These are phyloP conservation scores for Colletotrichum chlorophyti DNA, from an alignment of 2,329 filamentous ascomycete species.

Conservation along the genomic window DNA sequence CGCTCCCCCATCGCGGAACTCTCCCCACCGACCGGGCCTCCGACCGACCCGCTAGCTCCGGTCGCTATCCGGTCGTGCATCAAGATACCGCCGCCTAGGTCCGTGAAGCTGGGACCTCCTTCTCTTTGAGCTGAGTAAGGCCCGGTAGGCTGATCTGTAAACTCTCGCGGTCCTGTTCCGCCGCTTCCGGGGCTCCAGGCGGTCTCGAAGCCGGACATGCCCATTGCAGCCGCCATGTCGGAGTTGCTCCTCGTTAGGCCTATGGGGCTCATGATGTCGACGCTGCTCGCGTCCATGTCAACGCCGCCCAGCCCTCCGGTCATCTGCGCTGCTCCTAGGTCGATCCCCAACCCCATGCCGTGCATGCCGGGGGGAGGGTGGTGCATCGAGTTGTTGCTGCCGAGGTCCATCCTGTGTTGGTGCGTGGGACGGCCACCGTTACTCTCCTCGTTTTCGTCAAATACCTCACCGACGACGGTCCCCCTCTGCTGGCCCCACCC, in stretches of 20 bases:
- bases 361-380: constrained; percentile 1
- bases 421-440: neutral
- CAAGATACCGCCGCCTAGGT: neutral
- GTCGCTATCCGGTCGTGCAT: constrained; percentile 17
- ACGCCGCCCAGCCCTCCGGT: constrained; percentile 3
- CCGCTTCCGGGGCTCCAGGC: constrained; percentile 26
- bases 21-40: neutral
- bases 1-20: neutral
- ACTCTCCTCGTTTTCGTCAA: constrained; percentile 21
- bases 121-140: neutral
- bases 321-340: constrained; percentile 7
- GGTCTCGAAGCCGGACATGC: constrained; percentile 22
- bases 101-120: neutral
- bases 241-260: constrained; percentile 24
- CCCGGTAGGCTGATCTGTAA: constrained; percentile 5
- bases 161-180: constrained; percentile 19
- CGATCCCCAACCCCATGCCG: constrained; percentile 14
- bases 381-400: constrained; percentile 4
- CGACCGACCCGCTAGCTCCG: neutral
- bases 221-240: constrained; percentile 21
- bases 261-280: constrained; percentile 27
- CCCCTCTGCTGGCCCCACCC: constrained; percentile 18
- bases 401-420: constrained; percentile 11
- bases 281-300: constrained; percentile 18
- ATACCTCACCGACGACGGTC: constrained; percentile 17